Evolutionary conservation across 2,329 filamentous ascomycete species (phyloP), one percentile per base, ranked within the genome.

Genomic region (Aspergillus sp.): DNA sequence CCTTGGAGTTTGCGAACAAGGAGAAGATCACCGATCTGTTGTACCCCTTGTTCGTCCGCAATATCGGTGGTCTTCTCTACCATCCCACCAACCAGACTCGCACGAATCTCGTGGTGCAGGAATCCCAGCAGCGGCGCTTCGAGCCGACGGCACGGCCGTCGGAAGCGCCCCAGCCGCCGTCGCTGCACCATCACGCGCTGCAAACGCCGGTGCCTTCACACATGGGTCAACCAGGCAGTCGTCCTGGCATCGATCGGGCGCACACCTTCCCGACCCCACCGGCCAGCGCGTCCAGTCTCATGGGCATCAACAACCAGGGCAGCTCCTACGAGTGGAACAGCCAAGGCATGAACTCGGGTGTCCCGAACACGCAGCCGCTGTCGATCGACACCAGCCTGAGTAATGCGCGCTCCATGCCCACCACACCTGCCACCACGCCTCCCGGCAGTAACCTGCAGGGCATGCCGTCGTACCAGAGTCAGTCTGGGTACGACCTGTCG

Each of bases 1-100:
- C 94, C n/a, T 78, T 99, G 49, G 94, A 97, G 65, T 97, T 99
- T 70, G 94, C 94, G 60, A 99, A 99, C 78, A 97, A 97, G 81
- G 94, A 99, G 75, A 97, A 97, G 77, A 99, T 97, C 59, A 97
- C 94, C 0, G 93, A 97, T 74, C 78, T 92, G 45, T 78, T 97
- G 50, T 99, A 97, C 72, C 94, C 94, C 48, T 80, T 99, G 45
- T 99, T 99, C 71, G 94, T 97, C 36, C 92, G 97, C 74, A 96
- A 97, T 74, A 97, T 97, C 69, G 91, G 91, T 55, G 88, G 91
- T 53, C 80, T 97, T 59, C 82, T 97, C 46, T 97, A 97, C 72
- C 93, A 97, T 70, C 93, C 94, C 0, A 65, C 68, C 17, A 97
- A 97, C 70, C 88, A 91, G 68, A 88, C 78, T 59, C 81, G 90